A percentile compares a stretch with the other conserved stretches of the same genome.
Evolutionary conservation across 164 flowering plant species (phyloP).

Genomic region (Buxus sempervirens): DNA sequence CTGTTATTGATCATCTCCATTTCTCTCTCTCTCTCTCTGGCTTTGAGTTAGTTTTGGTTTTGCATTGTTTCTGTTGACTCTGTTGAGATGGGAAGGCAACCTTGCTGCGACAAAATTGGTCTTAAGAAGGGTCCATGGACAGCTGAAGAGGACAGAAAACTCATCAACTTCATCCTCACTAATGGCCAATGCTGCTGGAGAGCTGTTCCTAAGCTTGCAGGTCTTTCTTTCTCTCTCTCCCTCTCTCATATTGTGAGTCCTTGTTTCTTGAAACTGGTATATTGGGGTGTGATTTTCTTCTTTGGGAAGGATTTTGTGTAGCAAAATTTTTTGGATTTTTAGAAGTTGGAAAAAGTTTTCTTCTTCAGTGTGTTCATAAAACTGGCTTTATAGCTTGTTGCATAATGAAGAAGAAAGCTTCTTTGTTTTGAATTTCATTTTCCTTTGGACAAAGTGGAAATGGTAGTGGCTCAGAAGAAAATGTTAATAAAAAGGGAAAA

Average conservation of each 20-base stretch:
- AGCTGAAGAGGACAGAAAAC: slow-evolving; percentile 66
- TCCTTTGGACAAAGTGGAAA: too few species aligned
- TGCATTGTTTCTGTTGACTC: not conserved
- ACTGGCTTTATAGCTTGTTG: too few species aligned
- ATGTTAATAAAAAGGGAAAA: too few species aligned
- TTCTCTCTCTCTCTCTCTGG: not conserved
- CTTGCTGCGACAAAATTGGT: slow-evolving; percentile 77
- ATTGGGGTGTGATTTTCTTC: not conserved
- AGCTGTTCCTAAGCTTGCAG: slow-evolving; percentile 78
- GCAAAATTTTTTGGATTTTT: too few species aligned
- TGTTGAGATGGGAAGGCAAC: slow-evolving; percentile 61
- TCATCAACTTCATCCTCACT: slow-evolving; percentile 68
- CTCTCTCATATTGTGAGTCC: not conserved
- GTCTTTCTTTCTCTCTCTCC: slow-evolving; percentile 17
- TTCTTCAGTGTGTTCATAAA: too few species aligned
- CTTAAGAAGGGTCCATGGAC: slow-evolving; percentile 83
- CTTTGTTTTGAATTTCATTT: too few species aligned
- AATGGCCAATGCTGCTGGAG: slow-evolving; percentile 88
- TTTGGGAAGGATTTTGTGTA: too few species aligned
- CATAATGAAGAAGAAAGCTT: too few species aligned
- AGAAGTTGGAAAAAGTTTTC: too few species aligned
- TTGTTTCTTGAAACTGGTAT: not conserved
- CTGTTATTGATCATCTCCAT: not conserved
- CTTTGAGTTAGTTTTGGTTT: not conserved
- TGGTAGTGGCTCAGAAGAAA: too few species aligned